A percentile compares a stretch with the other conserved stretches of the same genome.
Evolutionary conservation across 306 rosid genomes (phyloP).

Genomic region (Herpetospermum pedunculosum): DNA sequence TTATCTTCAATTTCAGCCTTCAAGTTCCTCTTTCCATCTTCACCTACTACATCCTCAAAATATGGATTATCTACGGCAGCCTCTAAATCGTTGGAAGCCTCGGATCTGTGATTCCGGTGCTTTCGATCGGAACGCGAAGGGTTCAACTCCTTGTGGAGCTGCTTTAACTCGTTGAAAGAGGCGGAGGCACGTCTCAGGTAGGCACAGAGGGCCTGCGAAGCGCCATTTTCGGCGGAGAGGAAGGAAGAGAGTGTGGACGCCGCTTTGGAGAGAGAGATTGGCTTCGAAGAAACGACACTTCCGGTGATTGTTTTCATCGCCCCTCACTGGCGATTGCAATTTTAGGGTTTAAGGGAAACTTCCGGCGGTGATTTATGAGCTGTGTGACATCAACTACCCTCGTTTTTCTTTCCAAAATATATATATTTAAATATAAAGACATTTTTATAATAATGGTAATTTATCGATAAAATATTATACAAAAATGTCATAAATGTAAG

Average conservation of each 20-base stretch:
- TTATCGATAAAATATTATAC: too few relatives aligned
- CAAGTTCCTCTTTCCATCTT: not conserved
- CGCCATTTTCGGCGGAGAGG: constrained; percentile 23
- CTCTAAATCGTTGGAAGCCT: constrained; percentile 3
- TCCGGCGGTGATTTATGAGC: too few relatives aligned
- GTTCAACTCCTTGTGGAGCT: constrained; percentile 26
- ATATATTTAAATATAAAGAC: too few relatives aligned
- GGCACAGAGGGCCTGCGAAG: constrained; percentile 18
- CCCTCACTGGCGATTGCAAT: not conserved
- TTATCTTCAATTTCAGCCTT: not conserved
- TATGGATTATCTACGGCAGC: not conserved
- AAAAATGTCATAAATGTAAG: too few relatives aligned
- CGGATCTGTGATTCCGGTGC: not conserved
- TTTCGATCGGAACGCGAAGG: constrained; percentile 1
- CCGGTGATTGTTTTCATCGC: constrained; percentile 27
- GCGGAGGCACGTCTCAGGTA: constrained; percentile 34
- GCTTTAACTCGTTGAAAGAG: constrained; percentile 39
- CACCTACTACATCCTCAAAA: not conserved
- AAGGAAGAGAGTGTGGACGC: constrained; percentile 26
- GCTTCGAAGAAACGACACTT: constrained; percentile 23
- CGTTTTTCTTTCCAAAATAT: too few relatives aligned
- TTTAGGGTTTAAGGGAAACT: not conserved
- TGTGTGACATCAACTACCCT: too few relatives aligned
- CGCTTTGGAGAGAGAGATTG: constrained; percentile 34
- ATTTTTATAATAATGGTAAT: too few relatives aligned